Base-by-base conservation (phyloP, 129 eudicot genomes). In the Helichrysum umbraculigerum region DNA sequence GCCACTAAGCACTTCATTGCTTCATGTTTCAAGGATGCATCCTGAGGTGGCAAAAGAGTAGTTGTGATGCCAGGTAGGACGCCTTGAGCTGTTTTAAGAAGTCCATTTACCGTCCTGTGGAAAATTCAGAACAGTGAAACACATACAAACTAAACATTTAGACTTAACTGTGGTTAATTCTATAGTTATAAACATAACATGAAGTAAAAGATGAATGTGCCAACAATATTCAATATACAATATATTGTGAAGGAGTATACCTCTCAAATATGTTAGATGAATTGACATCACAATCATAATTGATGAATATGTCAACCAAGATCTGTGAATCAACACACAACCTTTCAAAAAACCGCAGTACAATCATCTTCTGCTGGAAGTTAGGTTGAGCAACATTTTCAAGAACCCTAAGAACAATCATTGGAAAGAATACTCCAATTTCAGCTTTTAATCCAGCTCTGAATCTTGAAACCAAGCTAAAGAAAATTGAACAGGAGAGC, bases 391-490 rank as follows among this genome's bases (percentile, higher is more conserved):
- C 86, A 77, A 95, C 99, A 83, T 95, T 91, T 79, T 95, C 99
- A 59, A 95, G 59, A 74, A 95, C 99, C 79, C 99, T 87, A 14
- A 95, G 97, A 68, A 95, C 96, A 30, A 95, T 95, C 99, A 95
- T 95, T 29, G 99, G 99, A 69, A 91, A 95, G 79, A 95, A 95
- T 33, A 95, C 99, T 65, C 99, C 99, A 76, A 95, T 95, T 81
- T 95, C 99, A 81, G 99, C 97, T 82, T 95, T 95, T 81, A 95
- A 70, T 66, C 99, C 99, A 75, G 99, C 99, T 86, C 99, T 91
- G 79, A 95, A 95, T 83, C 99, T 85, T 79, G 99, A 88, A 34
- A 95, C 97, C 83, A 95, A 85, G 78, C 99, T 95, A 76, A 95
- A 84, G 85, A 95, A 95, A 66, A 95, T 91, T 52, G 99, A 95